These are phyloP conservation scores for Trypanosoma lewisi DNA, from an alignment of 208 protist genomes.

Conservation along the genomic window DNA sequence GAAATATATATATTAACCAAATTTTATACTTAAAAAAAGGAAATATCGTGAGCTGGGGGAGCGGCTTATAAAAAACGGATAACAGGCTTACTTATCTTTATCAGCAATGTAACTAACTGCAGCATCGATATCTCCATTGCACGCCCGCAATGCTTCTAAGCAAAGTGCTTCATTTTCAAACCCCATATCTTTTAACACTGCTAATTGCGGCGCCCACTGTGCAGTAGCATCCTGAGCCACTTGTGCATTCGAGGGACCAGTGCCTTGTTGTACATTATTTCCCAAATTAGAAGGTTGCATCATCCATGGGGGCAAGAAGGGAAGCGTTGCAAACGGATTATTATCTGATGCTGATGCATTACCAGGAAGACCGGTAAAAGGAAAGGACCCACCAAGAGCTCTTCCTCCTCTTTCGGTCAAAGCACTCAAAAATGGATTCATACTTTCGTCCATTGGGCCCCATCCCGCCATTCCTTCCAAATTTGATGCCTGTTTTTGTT, in stretches of 20 bases:
- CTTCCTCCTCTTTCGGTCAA: neutral
- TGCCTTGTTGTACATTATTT: neutral
- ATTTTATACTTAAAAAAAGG: neutral
- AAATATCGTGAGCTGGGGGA: neutral
- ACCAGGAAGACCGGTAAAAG: neutral
- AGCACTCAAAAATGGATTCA: neutral
- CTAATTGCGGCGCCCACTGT: conserved; percentile 27
- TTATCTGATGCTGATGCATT: neutral
- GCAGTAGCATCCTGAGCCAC: neutral
- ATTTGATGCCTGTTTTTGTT: no score
- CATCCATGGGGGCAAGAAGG: conserved; percentile 6
- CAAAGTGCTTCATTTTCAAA: conserved; percentile 75
- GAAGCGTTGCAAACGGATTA: neutral
- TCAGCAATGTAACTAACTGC: conserved; percentile 76
- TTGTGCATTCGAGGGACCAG: neutral
- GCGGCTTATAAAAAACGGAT: no score
- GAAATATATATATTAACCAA: neutral
- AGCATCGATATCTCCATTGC: conserved; percentile 63
- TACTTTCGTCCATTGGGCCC: neutral
- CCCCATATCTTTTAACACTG: conserved; percentile 64
- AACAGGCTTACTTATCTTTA: conserved; percentile 8
- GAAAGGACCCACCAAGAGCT: neutral
- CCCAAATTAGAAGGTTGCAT: neutral
- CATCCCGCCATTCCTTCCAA: no score
- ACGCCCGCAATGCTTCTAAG: conserved; percentile 42